phyloP scores from a whole-genome alignment of 306 rosid species.

The Vicia sativa region DNA sequence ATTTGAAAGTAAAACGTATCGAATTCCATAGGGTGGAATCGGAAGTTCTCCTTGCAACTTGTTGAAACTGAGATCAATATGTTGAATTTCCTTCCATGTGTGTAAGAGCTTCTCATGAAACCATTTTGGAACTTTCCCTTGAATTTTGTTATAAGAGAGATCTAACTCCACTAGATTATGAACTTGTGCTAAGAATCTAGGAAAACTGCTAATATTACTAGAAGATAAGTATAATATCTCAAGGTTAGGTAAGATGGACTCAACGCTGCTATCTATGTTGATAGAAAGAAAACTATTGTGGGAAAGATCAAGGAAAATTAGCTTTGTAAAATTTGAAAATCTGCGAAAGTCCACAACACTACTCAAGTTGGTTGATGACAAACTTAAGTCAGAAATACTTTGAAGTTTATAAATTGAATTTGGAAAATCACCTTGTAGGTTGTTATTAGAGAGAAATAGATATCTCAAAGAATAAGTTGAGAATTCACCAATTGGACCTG shows the following conservation, averaged over 20 bases:
- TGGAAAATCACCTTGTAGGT: neutral
- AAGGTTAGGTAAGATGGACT: neutral
- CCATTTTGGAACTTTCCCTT: neutral
- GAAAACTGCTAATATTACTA: neutral
- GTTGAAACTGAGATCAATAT: neutral
- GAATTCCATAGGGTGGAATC: neutral
- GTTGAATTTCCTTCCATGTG: neutral
- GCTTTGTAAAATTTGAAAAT: neutral
- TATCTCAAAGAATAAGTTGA: neutral
- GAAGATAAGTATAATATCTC: neutral
- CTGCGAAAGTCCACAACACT: neutral
- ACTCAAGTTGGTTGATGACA: conserved; percentile 1
- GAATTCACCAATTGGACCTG: neutral
- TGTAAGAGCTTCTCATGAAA: conserved; percentile 9
- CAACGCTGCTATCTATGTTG: neutral
- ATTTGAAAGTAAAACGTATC: neutral
- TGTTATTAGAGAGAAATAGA: neutral
- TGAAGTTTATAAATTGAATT: neutral
- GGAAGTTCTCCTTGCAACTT: neutral
- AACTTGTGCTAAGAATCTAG: neutral
- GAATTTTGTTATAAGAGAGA: neutral
- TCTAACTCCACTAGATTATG: neutral
- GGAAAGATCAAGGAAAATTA: neutral
- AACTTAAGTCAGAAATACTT: neutral
- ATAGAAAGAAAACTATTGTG: neutral